A percentile compares a stretch with the other conserved stretches of the same genome.
Evolutionary conservation across 176 grass and related monocot species (phyloP).

Genomic region (Triticum urartu): DNA sequence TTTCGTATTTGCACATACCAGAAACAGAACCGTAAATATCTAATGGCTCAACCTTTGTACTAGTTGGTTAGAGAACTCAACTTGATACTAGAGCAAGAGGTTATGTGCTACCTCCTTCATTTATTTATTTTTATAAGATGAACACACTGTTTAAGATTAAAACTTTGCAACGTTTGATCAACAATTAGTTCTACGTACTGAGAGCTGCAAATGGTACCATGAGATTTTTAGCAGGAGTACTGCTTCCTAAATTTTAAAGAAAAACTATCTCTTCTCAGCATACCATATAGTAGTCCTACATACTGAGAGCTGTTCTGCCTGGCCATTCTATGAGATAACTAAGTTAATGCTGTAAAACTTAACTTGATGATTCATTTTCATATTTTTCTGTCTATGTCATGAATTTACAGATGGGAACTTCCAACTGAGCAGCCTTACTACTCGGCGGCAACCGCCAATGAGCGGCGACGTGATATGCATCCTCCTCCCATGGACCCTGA

Average conservation of each 20-base stretch:
- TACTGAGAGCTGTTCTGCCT: background rate
- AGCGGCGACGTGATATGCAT: slow-evolving; percentile 53
- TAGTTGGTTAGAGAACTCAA: background rate
- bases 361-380: slow-evolving; percentile 4
- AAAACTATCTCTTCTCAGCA: background rate
- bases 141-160: no score
- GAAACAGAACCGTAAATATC: background rate
- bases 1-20: background rate
- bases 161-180: background rate
- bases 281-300: background rate
- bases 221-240: background rate
- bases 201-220: background rate
- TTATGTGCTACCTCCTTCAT: background rate
- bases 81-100: background rate
- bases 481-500: slow-evolving; percentile 65
- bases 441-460: slow-evolving; percentile 80
- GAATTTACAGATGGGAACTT: slow-evolving; percentile 71
- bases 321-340: background rate
- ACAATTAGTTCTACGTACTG: background rate
- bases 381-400: background rate
- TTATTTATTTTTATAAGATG: no score
- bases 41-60: background rate
- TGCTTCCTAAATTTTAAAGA: background rate
- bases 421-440: slow-evolving; percentile 60
- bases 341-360: background rate